Conservation (phyloP, 768 basidiomycete species). For the Tephrocybe sp. region DNA sequence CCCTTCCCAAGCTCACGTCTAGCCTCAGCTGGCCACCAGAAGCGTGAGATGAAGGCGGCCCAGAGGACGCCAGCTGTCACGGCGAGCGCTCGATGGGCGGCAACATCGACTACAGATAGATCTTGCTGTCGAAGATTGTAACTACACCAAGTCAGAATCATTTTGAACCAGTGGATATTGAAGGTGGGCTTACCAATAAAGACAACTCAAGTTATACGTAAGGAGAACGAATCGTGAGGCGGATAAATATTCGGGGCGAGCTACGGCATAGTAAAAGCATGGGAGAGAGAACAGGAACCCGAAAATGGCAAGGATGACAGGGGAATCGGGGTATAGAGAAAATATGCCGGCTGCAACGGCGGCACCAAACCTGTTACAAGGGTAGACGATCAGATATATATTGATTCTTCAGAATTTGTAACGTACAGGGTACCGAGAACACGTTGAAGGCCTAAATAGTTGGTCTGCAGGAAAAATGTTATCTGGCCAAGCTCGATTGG, state of each 20-base stretch:
- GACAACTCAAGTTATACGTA: constrained; percentile 87
- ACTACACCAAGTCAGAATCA: constrained; percentile 32
- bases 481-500: background rate
- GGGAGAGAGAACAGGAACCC: constrained; percentile 91
- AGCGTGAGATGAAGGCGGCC: constrained; percentile 83
- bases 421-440: constrained; percentile 81
- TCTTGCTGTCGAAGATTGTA: constrained; percentile 74
- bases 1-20: constrained; percentile 80
- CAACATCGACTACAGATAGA: constrained; percentile 64
- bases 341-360: constrained; percentile 70
- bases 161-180: background rate
- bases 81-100: constrained; percentile 71
- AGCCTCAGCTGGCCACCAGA: constrained; percentile 97
- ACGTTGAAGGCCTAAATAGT: constrained; percentile 80
- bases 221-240: constrained; percentile 79
- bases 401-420: background rate
- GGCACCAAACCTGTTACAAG: constrained; percentile 65
- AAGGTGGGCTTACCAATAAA: constrained; percentile 47
- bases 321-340: constrained; percentile 71
- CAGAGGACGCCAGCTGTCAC: constrained; percentile 87
- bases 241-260: constrained; percentile 71
- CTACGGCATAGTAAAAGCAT: constrained; percentile 89
- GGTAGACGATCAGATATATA: constrained; percentile 10
- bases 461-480: constrained; percentile 54
- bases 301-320: constrained; percentile 71